Conservation (phyloP, 352 stramenopile genomes). For the Pythium aphanidermatum region DNA sequence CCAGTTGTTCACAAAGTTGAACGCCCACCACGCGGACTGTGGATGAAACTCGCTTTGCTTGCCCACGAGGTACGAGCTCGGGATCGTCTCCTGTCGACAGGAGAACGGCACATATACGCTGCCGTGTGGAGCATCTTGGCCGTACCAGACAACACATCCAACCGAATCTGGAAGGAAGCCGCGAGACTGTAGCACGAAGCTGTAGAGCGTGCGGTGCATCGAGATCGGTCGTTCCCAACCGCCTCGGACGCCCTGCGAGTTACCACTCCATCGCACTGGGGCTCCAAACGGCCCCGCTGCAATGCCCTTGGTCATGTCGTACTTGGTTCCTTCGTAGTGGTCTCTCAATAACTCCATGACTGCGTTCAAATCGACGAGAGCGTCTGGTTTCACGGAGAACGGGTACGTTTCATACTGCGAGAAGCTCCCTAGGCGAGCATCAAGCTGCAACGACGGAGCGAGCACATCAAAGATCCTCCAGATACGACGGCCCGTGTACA, state of each 20-base stretch:
- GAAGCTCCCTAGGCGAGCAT: conserved; percentile 52
- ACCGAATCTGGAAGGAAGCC: conserved; percentile 30
- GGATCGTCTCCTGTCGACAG: conserved; percentile 38
- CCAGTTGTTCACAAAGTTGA: conserved; percentile 88
- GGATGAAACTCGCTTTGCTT: conserved; percentile 65
- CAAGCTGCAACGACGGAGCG: conserved; percentile 68
- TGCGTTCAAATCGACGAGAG: conserved; percentile 42
- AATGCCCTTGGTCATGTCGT: conserved; percentile 81
- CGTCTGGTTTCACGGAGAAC: conserved; percentile 86
- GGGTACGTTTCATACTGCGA: conserved; percentile 77
- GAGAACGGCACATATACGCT: conserved; percentile 76
- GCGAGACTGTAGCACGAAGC: conserved; percentile 66
- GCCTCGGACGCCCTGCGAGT: conserved; percentile 39
- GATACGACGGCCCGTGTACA: conserved; percentile 79
- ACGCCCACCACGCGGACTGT: conserved; percentile 76
- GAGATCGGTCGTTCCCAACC: conserved; percentile 89
- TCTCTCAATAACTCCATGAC: conserved; percentile 85
- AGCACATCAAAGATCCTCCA: conserved; percentile 86
- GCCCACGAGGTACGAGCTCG: conserved; percentile 49
- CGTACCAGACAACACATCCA: conserved; percentile 63
- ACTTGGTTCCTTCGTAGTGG: conserved; percentile 89
- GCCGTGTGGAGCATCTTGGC: conserved; percentile 50
- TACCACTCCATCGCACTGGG: conserved; percentile 78
- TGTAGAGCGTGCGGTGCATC: conserved; percentile 85
- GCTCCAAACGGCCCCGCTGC: conserved; percentile 87